Conservation (phyloP, 2,329 filamentous ascomycete genomes). For the Penicillium sp. region DNA sequence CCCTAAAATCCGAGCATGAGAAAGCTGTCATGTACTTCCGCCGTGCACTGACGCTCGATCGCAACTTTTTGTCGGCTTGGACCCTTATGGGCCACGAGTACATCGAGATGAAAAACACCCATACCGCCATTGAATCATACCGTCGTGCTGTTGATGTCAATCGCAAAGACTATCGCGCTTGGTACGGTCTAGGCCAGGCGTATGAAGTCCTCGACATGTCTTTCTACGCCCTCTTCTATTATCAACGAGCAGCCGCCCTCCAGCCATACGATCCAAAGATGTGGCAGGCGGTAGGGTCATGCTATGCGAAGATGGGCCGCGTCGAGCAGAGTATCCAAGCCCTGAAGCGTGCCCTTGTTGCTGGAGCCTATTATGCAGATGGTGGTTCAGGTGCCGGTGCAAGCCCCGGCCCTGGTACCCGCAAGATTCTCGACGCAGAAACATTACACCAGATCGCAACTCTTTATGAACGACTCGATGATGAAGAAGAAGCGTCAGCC, state of each 20-base stretch:
- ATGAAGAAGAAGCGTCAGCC: constrained; percentile 75
- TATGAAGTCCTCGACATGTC: constrained; percentile 99
- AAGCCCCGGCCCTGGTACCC: constrained; percentile 23
- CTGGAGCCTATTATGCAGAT: constrained; percentile 74
- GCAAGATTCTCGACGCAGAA: constrained; percentile 78
- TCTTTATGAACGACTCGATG: constrained; percentile 79
- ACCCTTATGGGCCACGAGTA: constrained; percentile 99
- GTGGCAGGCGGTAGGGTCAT: constrained; percentile 95
- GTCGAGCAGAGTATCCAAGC: constrained; percentile 91
- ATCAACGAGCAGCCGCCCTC: constrained; percentile 88
- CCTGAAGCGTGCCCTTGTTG: constrained; percentile 85
- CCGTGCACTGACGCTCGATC: constrained; percentile 83
- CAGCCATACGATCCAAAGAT: constrained; percentile 97
- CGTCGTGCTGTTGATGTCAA: constrained; percentile 94
- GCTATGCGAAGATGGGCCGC: constrained; percentile 84
- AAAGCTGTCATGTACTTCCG: constrained; percentile 98
- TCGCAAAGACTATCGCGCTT: constrained; percentile 91
- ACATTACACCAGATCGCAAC: constrained; percentile 84
- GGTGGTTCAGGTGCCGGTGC: constrained; percentile 22
- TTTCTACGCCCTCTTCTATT: constrained; percentile 95
- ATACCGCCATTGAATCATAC: constrained; percentile 96
- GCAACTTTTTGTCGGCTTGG: constrained; percentile 91
- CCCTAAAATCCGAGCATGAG: constrained; percentile 88
- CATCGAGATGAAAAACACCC: constrained; percentile 96
- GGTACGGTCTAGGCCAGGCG: constrained; percentile 95